Base-by-base conservation (phyloP, 2,329 filamentous ascomycete genomes). In the Phaeosphaeriaceae sp. region DNA sequence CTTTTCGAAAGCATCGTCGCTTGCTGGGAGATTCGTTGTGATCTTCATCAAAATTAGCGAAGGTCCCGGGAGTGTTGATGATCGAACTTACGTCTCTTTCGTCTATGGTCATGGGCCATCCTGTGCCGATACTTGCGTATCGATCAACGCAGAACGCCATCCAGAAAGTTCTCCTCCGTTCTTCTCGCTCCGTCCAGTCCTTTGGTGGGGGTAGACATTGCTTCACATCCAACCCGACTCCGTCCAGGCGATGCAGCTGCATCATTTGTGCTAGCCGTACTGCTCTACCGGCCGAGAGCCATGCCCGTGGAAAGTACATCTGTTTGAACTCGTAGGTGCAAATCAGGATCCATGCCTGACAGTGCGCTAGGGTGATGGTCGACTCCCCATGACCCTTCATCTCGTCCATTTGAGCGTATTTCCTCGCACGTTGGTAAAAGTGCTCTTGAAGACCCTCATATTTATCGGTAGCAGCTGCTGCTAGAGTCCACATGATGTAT, bases 261-360 rank as follows among this genome's bases (percentile, higher is more conserved):
- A 97, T 92, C 94, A 98, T 97, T 71, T 96, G 90, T 51, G 87
- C 87, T 53, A 98, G 79, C 51, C 94, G 86, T n/a, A 90, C 87
- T 4, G 90, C 90, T 60, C 91, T 85, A 21, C 94, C 95, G 2
- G 91, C 90, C 66, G 91, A 97, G 80, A 97, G 88, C 95, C 95
- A 98, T 0, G 95, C 95, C 65, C 95, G 84, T 1, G 95, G 94
- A 68, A 98, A 98, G 76, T 93, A 96, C 91, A 98, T 97, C 85
- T 91, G 91, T 79, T 94, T 97, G 82, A 97, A 98, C 76, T 99
- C 95, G 70, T 96, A 97, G 0, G 86, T 88, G 6, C 89, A 87
- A 48, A 96, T 83, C 20, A 98, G 81, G 24, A 88, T 83, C 84
- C 96, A 96, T 1, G 91, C 88, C 76, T 99, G 95, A 51, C 90